These are phyloP conservation scores for Penicillium verhagenii DNA, from an alignment of 495 filamentous ascomycete species.

Conservation along the genomic window DNA sequence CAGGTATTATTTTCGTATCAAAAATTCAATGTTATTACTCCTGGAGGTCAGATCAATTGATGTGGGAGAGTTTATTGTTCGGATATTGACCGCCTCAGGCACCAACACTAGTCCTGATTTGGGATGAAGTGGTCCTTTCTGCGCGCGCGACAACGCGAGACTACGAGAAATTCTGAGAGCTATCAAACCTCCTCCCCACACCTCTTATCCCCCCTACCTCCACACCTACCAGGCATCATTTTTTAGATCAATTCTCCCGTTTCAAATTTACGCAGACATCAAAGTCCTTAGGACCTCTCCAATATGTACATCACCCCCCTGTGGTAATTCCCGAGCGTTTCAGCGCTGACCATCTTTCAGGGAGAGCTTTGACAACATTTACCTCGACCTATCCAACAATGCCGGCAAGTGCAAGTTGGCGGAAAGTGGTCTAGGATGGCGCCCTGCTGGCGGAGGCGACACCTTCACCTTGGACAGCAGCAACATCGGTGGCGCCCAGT, in stretches of 20 bases:
- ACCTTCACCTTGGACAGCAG: slow-evolving; percentile 85
- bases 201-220: not conserved
- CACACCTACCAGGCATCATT: no score
- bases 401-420: slow-evolving; percentile 90
- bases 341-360: slow-evolving; percentile 38
- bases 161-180: slow-evolving; percentile 30
- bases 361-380: slow-evolving; percentile 96
- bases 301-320: slow-evolving; percentile 31
- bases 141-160: slow-evolving; percentile 38
- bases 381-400: slow-evolving; percentile 88
- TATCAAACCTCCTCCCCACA: slow-evolving; percentile 12
- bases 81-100: slow-evolving; percentile 15
- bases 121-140: slow-evolving; percentile 28
- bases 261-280: not conserved
- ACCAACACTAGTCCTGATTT: slow-evolving; percentile 18
- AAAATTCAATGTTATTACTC: no score
- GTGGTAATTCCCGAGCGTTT: not conserved
- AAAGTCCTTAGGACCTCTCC: slow-evolving; percentile 26
- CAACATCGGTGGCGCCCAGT: slow-evolving; percentile 83
- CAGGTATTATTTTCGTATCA: no score
- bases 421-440: slow-evolving; percentile 92
- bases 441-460: slow-evolving; percentile 79
- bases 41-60: no score
- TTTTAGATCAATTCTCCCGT: not conserved
- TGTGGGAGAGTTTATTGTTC: not conserved